phyloP scores from a whole-genome alignment of 2,329 filamentous ascomycete species.

The Sporothrix curviconia region DNA sequence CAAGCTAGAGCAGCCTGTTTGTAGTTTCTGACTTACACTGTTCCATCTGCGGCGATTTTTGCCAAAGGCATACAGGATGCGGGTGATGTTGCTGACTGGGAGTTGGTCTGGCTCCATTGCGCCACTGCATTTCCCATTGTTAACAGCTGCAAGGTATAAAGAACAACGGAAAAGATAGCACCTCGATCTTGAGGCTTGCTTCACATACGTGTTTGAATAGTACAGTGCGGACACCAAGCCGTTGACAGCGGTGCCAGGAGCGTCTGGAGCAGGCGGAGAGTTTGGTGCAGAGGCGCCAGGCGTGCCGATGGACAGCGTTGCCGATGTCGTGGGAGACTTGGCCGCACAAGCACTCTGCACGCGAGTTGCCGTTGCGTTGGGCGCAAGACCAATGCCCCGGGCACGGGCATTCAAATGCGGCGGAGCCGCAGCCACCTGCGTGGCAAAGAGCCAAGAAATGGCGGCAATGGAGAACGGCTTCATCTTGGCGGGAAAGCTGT shows the following conservation, averaged over 20 bases:
- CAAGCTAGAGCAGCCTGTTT: too few relatives aligned
- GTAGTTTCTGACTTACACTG: slow-evolving; percentile 39
- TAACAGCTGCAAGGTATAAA: neutral
- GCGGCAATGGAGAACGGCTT: neutral
- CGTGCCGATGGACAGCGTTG: neutral
- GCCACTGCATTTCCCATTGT: slow-evolving; percentile 30
- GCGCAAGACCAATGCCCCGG: neutral
- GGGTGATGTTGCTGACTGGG: slow-evolving; percentile 73
- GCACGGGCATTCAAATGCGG: neutral
- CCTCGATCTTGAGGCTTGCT: too few relatives aligned
- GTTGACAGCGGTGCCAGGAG: neutral
- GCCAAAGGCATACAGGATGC: slow-evolving; percentile 83
- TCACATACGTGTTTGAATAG: slow-evolving; percentile 47
- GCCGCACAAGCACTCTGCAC: neutral
- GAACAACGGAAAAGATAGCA: neutral
- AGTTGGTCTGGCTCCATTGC: slow-evolving; percentile 62
- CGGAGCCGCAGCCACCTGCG: neutral
- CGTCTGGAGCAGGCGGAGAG: too few relatives aligned
- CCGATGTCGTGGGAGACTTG: neutral
- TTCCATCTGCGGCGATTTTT: slow-evolving; percentile 39
- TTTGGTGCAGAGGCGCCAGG: too few relatives aligned
- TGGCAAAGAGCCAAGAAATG: slow-evolving; percentile 1
- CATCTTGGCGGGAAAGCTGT: neutral
- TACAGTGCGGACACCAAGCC: slow-evolving; percentile 39
- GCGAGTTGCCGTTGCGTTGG: neutral